These are phyloP conservation scores for Diplodia sapinea DNA, from an alignment of 2,329 filamentous ascomycete species.

Conservation along the genomic window DNA sequence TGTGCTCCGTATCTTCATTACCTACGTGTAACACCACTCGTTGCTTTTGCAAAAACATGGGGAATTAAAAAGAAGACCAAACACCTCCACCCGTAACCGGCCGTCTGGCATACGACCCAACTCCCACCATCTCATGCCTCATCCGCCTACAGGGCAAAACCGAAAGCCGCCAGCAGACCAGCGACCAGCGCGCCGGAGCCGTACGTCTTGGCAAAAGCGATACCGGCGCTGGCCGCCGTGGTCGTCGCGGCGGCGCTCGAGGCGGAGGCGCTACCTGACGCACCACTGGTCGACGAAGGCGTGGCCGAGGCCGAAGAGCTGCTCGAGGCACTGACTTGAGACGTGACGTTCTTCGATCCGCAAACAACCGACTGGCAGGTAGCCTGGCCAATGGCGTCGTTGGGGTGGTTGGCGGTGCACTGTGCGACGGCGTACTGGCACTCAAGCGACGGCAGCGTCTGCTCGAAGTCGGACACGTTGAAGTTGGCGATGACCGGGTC, in stretches of 20 bases:
- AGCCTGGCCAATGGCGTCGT: constrained; percentile 50
- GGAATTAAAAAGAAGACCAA: constrained; percentile 21
- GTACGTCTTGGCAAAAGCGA: constrained; percentile 56
- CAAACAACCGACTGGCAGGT: constrained; percentile 59
- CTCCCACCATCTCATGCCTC: background rate
- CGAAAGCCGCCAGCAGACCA: constrained; percentile 62
- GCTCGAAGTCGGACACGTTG: constrained; percentile 61
- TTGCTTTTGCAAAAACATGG: constrained; percentile 23
- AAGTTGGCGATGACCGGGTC: constrained; percentile 58
- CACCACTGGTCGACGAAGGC: constrained; percentile 32
- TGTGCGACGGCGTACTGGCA: constrained; percentile 39
- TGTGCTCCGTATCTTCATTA: constrained; percentile 30
- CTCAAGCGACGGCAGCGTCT: constrained; percentile 58
- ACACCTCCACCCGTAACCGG: background rate
- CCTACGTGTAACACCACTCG: constrained; percentile 29
- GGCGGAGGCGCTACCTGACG: constrained; percentile 25
- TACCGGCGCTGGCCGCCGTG: constrained; percentile 51
- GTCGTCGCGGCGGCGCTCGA: constrained; percentile 41
- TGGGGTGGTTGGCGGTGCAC: constrained; percentile 54
- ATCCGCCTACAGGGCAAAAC: constrained; percentile 60
- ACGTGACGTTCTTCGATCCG: constrained; percentile 49
- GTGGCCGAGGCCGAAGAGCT: constrained; percentile 38
- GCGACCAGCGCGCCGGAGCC: constrained; percentile 59
- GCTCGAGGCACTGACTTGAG: constrained; percentile 34
- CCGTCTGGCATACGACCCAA: background rate